These are phyloP conservation scores for Daucus carota DNA, from an alignment of 129 eudicot genomes.

Conservation along the genomic window DH1_v3.0 NC_030381.2:49107001-49107500, in stretches of 20 bases:
- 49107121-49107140: background rate
- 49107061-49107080: background rate
- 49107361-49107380: background rate
- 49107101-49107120: background rate
- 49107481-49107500: background rate
- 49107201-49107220: conserved; percentile 42
- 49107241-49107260: too few species aligned
- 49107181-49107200: conserved; percentile 44
- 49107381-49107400: too few species aligned
- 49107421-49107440: too few species aligned
- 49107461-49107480: background rate
- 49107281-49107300: background rate
- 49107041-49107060: background rate
- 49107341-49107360: background rate
- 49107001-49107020: background rate
- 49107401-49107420: too few species aligned
- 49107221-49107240: background rate
- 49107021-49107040: background rate
- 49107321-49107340: background rate
- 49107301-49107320: background rate
- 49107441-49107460: conserved; percentile 13
- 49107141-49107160: background rate
- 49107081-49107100: too few species aligned
- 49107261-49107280: too few species aligned
- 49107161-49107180: conserved; percentile 34